Evolutionary conservation across 164 flowering plant genomes (phyloP), one percentile per base, ranked within the genome.

Genomic region (Tetrastigma voinierianum): DNA sequence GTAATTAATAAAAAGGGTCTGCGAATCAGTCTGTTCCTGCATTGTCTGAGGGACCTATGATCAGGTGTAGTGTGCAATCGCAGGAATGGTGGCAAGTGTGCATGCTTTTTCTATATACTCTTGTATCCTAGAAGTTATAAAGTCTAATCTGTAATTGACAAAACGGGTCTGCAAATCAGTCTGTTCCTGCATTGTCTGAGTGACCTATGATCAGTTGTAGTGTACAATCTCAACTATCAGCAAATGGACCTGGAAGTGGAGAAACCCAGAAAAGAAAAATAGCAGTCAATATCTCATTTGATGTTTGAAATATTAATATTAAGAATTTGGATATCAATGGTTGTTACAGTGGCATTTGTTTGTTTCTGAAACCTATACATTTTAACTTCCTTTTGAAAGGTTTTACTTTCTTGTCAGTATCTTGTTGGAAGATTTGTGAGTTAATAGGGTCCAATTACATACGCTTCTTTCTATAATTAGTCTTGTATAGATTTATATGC

Each of bases 81-180:
- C 97, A 24, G 91, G 91, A 65, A 58, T 83, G 75, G 69, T 79
- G 92, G 98, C 91, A 78, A 20, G 57, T 16, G 17, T 14, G 6
- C 40, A 32, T 32, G 40, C 40, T 32, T 32, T 32, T 32, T 3
- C 40, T 32, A 0, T 32, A 7, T 32, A 32, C 3, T 32, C 6
- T 32, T 32, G 40, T 32, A 49, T 49, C 15, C 15, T 49, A 11
- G 1, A 49, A 49, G 56, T 17, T 52, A 9, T 7, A 8, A 17
- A 52, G 17, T 52, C 8, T 52, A 19, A 52, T n/a, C 17, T 52
- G 56, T n/a, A 49, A 11, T 49, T 49, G 40, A 7, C 40, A 32
- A 32, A 32, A 32, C 6, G 40, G 5, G 7, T 32, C 3, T 32
- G 40, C 40, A 32, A 32, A 32, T 32, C 6, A 32, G 40, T 32